Evolutionary conservation across 306 rosid species (phyloP), one percentile per base, ranked within the genome.

Genomic region (Glycine tomentella): DNA sequence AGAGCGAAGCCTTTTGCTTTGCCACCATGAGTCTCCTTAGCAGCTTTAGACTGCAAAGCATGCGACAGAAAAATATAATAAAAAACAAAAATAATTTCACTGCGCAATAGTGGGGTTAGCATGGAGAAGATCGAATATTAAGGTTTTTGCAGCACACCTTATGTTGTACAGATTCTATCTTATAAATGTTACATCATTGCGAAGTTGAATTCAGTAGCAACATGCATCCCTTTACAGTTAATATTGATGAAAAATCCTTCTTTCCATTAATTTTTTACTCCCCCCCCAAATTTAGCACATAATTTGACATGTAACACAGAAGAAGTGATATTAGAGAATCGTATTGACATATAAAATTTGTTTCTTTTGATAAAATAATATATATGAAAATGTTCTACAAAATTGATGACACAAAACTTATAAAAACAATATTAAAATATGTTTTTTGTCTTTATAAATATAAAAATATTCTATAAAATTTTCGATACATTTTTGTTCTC

Each of bases 21-120:
- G 79, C 66, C 9, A 25, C 80, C 14, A 38, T 34, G 31, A 25
- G 31, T 25, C 2, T 25, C 31, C 31, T 25, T 25, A 25, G 31
- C 31, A 25, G 31, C 31, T 25, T 25, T 25, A 25, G 31, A 25
- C 31, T 7, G 69, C 76, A 83, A 83, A 73, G 85, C 84, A 78
- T 84, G 91, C 72, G 7, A 78, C 58, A 33, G 9, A 42, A 57
- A 59, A 50, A 42, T 11, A 13, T 44, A 55, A 33, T 7, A 14
- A 49, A 4, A 38, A 38, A 33, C 2, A 75, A 9, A 78, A 3
- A 7, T 12, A 55, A 44, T 65, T 48, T 73, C 13, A 51, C 31
- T 25, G 31, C 0, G 31, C 31, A 25, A 25, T 25, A 25, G 31
- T 25, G 31, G 31, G 31, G 31, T 25, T 25, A 25, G 31, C 2